Conservation (phyloP, 768 basidiomycete species). For the Imleria badia region DNA sequence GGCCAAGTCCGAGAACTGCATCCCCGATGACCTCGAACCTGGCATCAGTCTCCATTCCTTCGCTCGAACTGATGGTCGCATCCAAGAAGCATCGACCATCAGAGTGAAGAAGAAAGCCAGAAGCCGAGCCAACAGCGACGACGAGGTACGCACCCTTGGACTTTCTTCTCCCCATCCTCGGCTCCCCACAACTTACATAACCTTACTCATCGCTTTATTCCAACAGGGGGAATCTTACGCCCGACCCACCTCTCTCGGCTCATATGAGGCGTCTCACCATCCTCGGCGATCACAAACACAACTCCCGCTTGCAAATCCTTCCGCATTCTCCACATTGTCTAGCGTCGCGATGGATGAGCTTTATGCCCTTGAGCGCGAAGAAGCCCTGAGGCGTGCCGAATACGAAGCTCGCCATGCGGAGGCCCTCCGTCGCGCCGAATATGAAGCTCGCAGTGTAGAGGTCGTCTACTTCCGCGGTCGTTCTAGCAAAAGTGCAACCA, state of each 20-base stretch:
- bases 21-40: constrained; percentile 28
- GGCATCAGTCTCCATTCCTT: constrained; percentile 29
- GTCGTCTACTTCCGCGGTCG: constrained; percentile 36
- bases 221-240: constrained; percentile 56
- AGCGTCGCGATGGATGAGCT: constrained; percentile 86
- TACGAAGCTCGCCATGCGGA: constrained; percentile 79
- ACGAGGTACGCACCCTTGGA: constrained; percentile 60
- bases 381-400: constrained; percentile 81
- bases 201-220: constrained; percentile 15
- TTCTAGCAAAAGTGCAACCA: constrained; percentile 65
- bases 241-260: constrained; percentile 50
- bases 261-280: constrained; percentile 40
- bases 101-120: constrained; percentile 74
- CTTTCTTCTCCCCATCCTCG: constrained; percentile 12
- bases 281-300: constrained; percentile 30
- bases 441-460: constrained; percentile 52
- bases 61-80: constrained; percentile 13
- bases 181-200: constrained; percentile 31
- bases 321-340: constrained; percentile 68
- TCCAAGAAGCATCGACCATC: constrained; percentile 28
- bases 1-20: constrained; percentile 25
- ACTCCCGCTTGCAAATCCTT: constrained; percentile 31
- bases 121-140: constrained; percentile 77
- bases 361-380: constrained; percentile 82
- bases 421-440: constrained; percentile 62